A percentile compares a stretch with the other conserved stretches of the same genome.
Conservation (phyloP, 257 asterid species). For the Cordia subcordata region DNA sequence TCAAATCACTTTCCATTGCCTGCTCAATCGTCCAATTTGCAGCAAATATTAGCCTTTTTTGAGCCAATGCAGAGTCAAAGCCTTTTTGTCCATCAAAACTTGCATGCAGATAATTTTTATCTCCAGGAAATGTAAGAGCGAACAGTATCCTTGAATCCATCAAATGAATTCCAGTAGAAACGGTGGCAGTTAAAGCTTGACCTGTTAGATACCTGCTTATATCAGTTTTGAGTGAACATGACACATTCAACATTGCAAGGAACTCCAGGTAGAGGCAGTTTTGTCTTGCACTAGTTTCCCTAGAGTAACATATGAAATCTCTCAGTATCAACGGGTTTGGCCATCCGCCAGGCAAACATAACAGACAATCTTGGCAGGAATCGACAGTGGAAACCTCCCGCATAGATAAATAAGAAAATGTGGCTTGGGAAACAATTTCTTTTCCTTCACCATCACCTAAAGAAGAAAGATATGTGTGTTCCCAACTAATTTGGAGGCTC, state of each 20-base stretch:
- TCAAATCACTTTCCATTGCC: conserved; percentile 65
- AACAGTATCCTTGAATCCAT: conserved; percentile 45
- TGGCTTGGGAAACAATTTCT: conserved; percentile 46
- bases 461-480: conserved; percentile 82
- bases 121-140: conserved; percentile 40
- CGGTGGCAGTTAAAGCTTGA: conserved; percentile 25
- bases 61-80: conserved; percentile 33
- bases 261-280: conserved; percentile 68
- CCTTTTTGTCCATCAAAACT: conserved; percentile 23
- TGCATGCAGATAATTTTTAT: conserved; percentile 20
- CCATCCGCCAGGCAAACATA: conserved; percentile 88
- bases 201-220: conserved; percentile 16
- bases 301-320: conserved; percentile 58
- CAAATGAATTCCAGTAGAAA: conserved; percentile 32
- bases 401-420: conserved; percentile 34
- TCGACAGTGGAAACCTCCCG: conserved; percentile 34
- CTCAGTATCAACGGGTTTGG: conserved; percentile 68
- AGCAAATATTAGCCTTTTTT: conserved; percentile 60
- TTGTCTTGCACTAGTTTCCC: conserved; percentile 62
- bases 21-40: conserved; percentile 93
- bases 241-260: conserved; percentile 58
- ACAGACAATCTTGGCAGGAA: conserved; percentile 38
- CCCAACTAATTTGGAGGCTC: conserved; percentile 90
- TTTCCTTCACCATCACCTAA: conserved; percentile 73
- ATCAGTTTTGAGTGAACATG: conserved; percentile 18